Base-by-base conservation (phyloP, 2,329 filamentous ascomycete species). In the Fusarium nodosum region DNA sequence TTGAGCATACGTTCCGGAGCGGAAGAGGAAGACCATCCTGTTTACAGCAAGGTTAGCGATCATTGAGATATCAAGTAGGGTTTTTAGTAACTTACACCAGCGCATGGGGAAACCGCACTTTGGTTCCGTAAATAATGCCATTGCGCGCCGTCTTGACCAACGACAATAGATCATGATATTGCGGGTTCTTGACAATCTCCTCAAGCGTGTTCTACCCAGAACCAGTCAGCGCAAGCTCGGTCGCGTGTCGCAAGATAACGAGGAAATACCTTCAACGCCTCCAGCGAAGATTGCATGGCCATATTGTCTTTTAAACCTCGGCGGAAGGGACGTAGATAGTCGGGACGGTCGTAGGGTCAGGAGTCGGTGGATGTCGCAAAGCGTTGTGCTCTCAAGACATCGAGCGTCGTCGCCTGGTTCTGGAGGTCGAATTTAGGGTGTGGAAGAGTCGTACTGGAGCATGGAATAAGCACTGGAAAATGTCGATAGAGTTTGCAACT, bases 91-190 rank as follows among this genome's bases (percentile, higher is more conserved):
- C 83, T 68, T 81, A 86, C 84, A 99, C 96, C 73, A 99, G 87
- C 65, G 96, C 96, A 83, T 99, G 96, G 70, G 96, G 96, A 83
- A 99, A 98, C 69, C 96, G 94, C 80, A 99, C 93, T 88, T 98
- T 98, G 75, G 93, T 90, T 65, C 96, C 96, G 82, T 99, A 99
- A 68, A 99, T 93, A 71, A 94, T 90, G 79, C 96, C 96, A 89
- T 98, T 99, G 82, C 96, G 93, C 72, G 96, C 92, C 75, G 90
- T 93, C 87, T 99, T 99, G 79, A 97, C 79, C 72, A 99, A 86
- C 60, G 93, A 89, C 66, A 99, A 88, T 58, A 94, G 79, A 75
- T 96, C 93, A 75, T 96, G 93, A 82, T 97, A 93, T 72, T 89
- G 86, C 8, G 94, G 94, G 78, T 98, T 90, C 66, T 96, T 87